Base-by-base conservation (phyloP, 2,329 filamentous ascomycete genomes). In the Arthrobotrys entomopaga region DNA sequence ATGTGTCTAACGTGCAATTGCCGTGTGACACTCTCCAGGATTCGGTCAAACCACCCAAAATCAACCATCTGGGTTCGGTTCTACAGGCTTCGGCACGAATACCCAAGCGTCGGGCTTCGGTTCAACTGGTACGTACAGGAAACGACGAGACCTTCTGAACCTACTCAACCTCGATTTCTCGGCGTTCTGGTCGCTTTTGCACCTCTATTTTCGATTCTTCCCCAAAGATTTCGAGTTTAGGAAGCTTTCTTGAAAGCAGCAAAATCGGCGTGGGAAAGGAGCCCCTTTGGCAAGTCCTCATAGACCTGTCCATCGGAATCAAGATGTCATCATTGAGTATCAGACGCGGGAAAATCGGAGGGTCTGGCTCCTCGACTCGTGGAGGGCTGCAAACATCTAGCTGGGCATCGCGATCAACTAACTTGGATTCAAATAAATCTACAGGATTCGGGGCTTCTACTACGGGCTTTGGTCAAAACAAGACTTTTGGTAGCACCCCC, bases 401-500 rank as follows among this genome's bases (percentile, higher is more conserved):
- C 61, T 79, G 54, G 77, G 77, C 29, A 56, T 66, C 53, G 59
- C 65, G 46, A 58, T 67, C 75, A 70, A 60, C 58, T 71, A 75
- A 59, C 73, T 77, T 67, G 56, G 61, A 40, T 64, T 76, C 54
- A 66, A 73, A 54, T 42, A 61, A 11, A 42, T 52, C 46, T 63
- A 74, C 72, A 72, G 78, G 73, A 66, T 79, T 79, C 70, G 77
- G 77, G 42, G 67, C 64, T 38, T 67, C 77, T 20, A 66, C 75
- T 13, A 66, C 76, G 49, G 73, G 71, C 16, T 75, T 73, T 50
- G 74, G 67, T 16, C 61, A 78, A 67, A 74, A 77, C 63, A 57
- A 75, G 70, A 42, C 71, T 57, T 60, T 77, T 76, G 54, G 78
- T 7, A 81, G 83, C 15, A 81, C 79, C 2, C 79, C 81, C 59